Evolutionary conservation across 2,329 filamentous ascomycete species (phyloP), one percentile per base, ranked within the genome.

Genomic region (Neofusicoccum umdonicola): DNA sequence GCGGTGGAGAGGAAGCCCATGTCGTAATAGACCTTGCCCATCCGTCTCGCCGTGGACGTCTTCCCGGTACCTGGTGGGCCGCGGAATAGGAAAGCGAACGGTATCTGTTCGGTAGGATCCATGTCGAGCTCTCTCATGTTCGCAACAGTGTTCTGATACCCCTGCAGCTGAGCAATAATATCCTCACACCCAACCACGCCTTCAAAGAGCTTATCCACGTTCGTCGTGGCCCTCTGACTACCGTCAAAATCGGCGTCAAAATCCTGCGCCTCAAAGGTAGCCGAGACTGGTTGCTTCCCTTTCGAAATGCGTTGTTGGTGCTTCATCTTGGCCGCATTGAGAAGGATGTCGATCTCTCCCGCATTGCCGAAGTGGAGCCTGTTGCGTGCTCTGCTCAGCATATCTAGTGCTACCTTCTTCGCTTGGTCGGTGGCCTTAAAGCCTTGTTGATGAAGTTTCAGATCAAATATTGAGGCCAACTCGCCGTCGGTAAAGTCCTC

Each of bases 1-100:
- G 81, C 82, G 0, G 79, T 80, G 0, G 84, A 76, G 0, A 93
- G 77, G 39, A 93, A 85, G 0, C 89, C 89, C 82, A 92, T 85
- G 68, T 93, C 87, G 70, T 91, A 93, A 70, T 86, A 93, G 0
- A 93, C 80, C 67, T 91, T 85, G 3, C 90, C 90, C 83, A 93
- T 90, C 66, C 88, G 90, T n/a, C 83, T 79, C 0, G 91, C 91
- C 0, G 84, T 91, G 0, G 87, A 88, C 0, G 90, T 92, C 70
- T 93, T 93, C 0, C 90, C 90, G 0, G 90, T 77, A 84, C 87
- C 88, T 13, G 87, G 87, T 61, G 84, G 81, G 0, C 90, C 89
- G 0, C 85, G 82, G 76, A 92, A 92, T 0, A 92, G 69, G 68
- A 91, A 91, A 66, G 84, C 89, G 72, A 89, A 90, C 0, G 88